These are phyloP conservation scores for Trypanosoma brucei DNA, from an alignment of 208 protist species.

Conservation along the genomic window DNA sequence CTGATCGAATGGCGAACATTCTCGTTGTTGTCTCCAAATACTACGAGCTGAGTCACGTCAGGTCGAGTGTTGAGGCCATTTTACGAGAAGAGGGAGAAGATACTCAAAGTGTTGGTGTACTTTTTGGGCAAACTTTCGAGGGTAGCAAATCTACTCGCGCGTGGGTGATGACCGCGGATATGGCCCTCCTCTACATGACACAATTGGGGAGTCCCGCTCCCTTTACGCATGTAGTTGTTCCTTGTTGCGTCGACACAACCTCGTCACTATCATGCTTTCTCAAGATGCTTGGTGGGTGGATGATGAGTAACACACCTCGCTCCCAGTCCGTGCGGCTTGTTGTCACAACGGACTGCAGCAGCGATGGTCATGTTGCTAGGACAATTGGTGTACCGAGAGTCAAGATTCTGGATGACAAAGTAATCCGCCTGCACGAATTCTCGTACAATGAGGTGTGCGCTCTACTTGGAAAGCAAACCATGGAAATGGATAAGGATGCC, in stretches of 20 bases:
- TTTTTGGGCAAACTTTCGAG: constrained; percentile 56
- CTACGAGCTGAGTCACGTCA: constrained; percentile 59
- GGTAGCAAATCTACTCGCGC: constrained; percentile 35
- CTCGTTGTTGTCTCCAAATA: constrained; percentile 82
- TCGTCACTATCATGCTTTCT: constrained; percentile 49
- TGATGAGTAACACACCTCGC: constrained; percentile 35
- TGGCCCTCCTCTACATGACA: constrained; percentile 65
- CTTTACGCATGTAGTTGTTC: constrained; percentile 84
- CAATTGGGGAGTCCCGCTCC: constrained; percentile 54
- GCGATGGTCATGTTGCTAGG: constrained; percentile 18
- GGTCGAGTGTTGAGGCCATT: constrained; percentile 34
- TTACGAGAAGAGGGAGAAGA: constrained; percentile 10
- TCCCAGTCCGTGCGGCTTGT: constrained; percentile 40
- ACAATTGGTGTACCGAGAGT: constrained; percentile 48
- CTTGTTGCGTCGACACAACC: constrained; percentile 48
- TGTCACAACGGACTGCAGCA: constrained; percentile 20
- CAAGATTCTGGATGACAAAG: constrained; percentile 15
- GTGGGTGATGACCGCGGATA: constrained; percentile 83
- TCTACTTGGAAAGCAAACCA: constrained; percentile 58
- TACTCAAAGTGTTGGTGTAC: constrained; percentile 36
- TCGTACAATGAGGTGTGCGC: constrained; percentile 76
- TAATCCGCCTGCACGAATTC: constrained; percentile 34
- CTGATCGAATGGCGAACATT: constrained; percentile 28
- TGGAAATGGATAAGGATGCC: constrained; percentile 61
- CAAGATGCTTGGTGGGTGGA: constrained; percentile 12